Conservation (phyloP, 192 early-diverging fungal species). For the Lobosporangium transversale region DNA sequence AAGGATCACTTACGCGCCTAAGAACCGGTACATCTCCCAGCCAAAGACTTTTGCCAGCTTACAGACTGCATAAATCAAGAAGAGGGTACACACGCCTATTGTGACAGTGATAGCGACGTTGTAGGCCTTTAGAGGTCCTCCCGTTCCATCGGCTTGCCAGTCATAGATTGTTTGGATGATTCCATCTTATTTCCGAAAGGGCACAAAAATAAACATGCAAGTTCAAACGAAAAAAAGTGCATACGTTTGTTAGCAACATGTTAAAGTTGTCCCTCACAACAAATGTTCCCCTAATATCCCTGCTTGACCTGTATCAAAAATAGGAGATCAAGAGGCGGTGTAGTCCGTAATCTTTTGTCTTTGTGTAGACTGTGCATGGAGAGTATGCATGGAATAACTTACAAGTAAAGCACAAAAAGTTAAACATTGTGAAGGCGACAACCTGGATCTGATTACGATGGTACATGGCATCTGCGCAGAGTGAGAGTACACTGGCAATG, state of each 20-base stretch:
- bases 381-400: slow-evolving; percentile 12
- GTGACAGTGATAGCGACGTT: slow-evolving; percentile 41
- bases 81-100: slow-evolving; percentile 32
- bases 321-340: too few relatives aligned
- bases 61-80: slow-evolving; percentile 22
- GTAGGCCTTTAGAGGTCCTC: slow-evolving; percentile 9
- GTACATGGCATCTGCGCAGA: slow-evolving; percentile 50
- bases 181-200: slow-evolving; percentile 19
- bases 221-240: too few relatives aligned
- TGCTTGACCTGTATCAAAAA: too few relatives aligned
- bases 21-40: slow-evolving; percentile 51
- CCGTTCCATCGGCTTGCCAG: slow-evolving; percentile 12
- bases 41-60: slow-evolving; percentile 45
- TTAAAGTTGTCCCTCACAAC: too few relatives aligned
- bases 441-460: slow-evolving; percentile 51
- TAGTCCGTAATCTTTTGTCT: too few relatives aligned
- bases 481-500: slow-evolving; percentile 36
- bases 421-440: slow-evolving; percentile 66
- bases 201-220: too few relatives aligned
- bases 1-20: slow-evolving; percentile 47
- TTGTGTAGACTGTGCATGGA: neutral
- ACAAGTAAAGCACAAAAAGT: slow-evolving; percentile 65
- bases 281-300: too few relatives aligned
- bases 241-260: too few relatives aligned
- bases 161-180: slow-evolving; percentile 39